A percentile compares a stretch with the other conserved stretches of the same genome.
Conservation (phyloP, 2,329 filamentous ascomycete genomes). For the Phialophora macrospora region DNA sequence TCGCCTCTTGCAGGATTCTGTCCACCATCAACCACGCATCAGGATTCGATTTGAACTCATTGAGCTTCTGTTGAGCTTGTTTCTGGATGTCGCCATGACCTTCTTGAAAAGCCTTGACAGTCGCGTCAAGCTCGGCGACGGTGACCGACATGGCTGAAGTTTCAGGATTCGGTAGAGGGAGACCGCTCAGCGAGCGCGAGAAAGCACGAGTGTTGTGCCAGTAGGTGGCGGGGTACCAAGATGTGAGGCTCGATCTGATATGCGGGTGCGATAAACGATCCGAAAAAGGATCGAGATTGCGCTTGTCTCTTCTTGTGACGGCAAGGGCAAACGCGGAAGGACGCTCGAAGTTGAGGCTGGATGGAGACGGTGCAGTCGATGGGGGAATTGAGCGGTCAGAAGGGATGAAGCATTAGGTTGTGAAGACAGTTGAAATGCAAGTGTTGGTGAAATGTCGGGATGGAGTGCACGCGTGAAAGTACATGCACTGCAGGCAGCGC, state of each 20-base stretch:
- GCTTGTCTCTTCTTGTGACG: constrained; percentile 1
- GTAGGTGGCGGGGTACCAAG: constrained; percentile 24
- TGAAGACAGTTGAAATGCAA: background rate
- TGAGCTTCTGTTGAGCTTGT: constrained; percentile 54
- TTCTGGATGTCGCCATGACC: constrained; percentile 79
- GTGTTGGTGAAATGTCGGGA: constrained; percentile 8
- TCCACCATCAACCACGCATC: constrained; percentile 98
- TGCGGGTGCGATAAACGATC: constrained; percentile 24
- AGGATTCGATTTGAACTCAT: constrained; percentile 89
- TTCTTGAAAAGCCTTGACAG: constrained; percentile 96
- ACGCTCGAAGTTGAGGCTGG: background rate
- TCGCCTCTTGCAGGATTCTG: constrained; percentile 90
- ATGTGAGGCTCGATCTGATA: constrained; percentile 27
- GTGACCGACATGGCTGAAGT: constrained; percentile 64
- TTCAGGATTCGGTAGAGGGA: constrained; percentile 3
- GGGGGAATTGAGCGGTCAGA: constrained; percentile 2
- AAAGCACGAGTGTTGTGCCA: constrained; percentile 33
- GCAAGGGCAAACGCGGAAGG: background rate
- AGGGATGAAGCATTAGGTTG: background rate
- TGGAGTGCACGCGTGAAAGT: constrained; percentile 6
- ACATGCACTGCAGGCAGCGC: background rate
- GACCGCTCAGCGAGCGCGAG: constrained; percentile 34
- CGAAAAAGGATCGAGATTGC: constrained; percentile 15
- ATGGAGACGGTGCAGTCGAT: background rate
- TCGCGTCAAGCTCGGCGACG: constrained; percentile 94